These are phyloP conservation scores for Phyllosticta ampelicida DNA, from an alignment of 2,329 filamentous ascomycete genomes.

Conservation along the genomic window DNA sequence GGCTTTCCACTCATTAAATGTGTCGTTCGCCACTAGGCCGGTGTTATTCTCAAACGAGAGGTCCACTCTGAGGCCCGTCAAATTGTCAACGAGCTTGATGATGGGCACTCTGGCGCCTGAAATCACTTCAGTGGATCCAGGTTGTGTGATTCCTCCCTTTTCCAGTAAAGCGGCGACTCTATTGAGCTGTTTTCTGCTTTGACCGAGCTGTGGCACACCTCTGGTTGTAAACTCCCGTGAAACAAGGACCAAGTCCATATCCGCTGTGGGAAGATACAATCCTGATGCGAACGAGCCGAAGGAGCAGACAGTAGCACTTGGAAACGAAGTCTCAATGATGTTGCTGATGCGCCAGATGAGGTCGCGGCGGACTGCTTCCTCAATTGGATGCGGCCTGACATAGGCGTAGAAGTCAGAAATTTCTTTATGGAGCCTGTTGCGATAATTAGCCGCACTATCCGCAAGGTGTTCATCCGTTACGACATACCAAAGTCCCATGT, in stretches of 20 bases:
- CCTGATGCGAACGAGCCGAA: conserved; percentile 96
- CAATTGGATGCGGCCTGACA: conserved; percentile 65
- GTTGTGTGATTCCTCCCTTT: conserved; percentile 45
- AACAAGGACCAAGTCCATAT: conserved; percentile 87
- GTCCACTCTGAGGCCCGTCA: conserved; percentile 75
- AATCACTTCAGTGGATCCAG: conserved; percentile 56
- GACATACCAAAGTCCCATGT: conserved; percentile 44
- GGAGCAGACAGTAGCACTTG: conserved; percentile 53
- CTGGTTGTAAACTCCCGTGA: conserved; percentile 50
- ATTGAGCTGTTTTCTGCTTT: conserved; percentile 46
- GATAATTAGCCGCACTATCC: not conserved
- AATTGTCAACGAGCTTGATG: conserved; percentile 74
- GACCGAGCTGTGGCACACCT: conserved; percentile 28
- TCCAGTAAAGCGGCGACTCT: conserved; percentile 50
- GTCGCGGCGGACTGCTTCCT: conserved; percentile 62
- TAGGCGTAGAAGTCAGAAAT: conserved; percentile 82
- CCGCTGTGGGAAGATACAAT: conserved; percentile 62
- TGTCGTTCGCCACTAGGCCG: conserved; percentile 68
- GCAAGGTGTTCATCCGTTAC: not conserved
- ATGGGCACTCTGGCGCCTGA: conserved; percentile 73
- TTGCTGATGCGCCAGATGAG: conserved; percentile 56
- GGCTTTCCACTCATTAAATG: conserved; percentile 68
- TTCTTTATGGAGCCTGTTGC: conserved; percentile 69
- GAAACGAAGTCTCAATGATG: conserved; percentile 36
- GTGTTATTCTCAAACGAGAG: conserved; percentile 89